Base-by-base conservation (phyloP, 225 moss, liverwort and hornwort genomes). In the Climacium dendroides region DNA sequence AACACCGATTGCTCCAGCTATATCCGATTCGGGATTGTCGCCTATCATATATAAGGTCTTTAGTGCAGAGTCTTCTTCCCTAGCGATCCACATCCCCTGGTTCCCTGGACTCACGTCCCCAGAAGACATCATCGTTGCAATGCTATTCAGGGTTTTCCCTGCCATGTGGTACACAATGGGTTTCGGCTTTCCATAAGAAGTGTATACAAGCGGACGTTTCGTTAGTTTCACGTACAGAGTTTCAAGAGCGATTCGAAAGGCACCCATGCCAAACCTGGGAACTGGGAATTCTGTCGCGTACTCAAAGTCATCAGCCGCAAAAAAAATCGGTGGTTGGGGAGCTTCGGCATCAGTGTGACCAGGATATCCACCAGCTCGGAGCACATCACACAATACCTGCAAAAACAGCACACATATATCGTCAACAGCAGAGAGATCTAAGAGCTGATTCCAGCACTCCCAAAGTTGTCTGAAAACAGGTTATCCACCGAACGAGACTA, bases 241-340 rank as follows among this genome's bases (percentile, higher is more conserved):
- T 87, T 96, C 95, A 41, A 97, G 88, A 23, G 89, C 89, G 55
- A 96, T 86, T 86, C 97, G 93, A 73, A 97, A 97, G 75, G 96
- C 97, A 35, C 96, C 96, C 97, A 97, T 95, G 58, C 97, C 97
- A 50, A 96, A 93, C 74, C 95, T 95, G 43, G 97, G 90, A 61
- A 95, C 86, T 41, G 94, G 92, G 86, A 96, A 97, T 79, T 91
- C 87, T 26, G 93, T 91, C 78, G 94, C 82, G 74, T 93, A 97
- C 86, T 95, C 95, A 25, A 95, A 93, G 87, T 97, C 97, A 82
- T 96, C 95, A 57, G 93, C 86, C 48, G 97, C 96, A 78, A 97
- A 96, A 89, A 87, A 96, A 29, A 96, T 62, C 32, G 93, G 93
- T 22, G 94, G 92, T 89, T 96, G 96, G 67, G 80, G 76, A 67